Conservation (phyloP, 805 yeast genomes). For the Phaffomyces antillensis region DNA sequence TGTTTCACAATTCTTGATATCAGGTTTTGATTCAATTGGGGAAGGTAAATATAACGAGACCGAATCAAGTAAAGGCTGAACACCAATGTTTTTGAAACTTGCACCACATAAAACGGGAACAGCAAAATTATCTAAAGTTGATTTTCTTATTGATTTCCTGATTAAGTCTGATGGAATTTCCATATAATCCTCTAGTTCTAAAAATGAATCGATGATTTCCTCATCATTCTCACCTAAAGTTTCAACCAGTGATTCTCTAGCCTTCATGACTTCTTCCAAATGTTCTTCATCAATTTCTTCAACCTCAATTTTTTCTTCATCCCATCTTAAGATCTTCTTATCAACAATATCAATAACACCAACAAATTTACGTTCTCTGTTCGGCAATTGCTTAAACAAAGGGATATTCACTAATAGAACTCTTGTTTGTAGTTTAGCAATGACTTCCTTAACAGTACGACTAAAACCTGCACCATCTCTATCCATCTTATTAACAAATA, state of each 20-base stretch:
- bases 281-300: constrained; percentile 33
- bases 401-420: constrained; percentile 78
- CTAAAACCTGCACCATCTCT: constrained; percentile 93
- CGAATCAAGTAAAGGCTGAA: constrained; percentile 88
- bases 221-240: constrained; percentile 82
- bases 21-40: constrained; percentile 64
- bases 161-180: constrained; percentile 49
- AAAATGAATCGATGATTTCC: constrained; percentile 61
- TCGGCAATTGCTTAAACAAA: constrained; percentile 43
- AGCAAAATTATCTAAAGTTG: constrained; percentile 50
- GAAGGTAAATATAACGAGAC: constrained; percentile 73
- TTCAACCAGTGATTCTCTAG: constrained; percentile 76
- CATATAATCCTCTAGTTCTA: constrained; percentile 71
- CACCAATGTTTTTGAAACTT: constrained; percentile 87
- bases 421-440: constrained; percentile 64
- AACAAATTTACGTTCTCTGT: constrained; percentile 35
- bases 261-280: constrained; percentile 42
- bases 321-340: constrained; percentile 46
- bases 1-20: constrained; percentile 26
- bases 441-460: constrained; percentile 79
- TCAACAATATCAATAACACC: constrained; percentile 77
- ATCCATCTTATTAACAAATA: constrained; percentile 93
- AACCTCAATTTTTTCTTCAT: constrained; percentile 46
- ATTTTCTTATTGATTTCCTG: constrained; percentile 52
- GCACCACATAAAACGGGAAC: constrained; percentile 91